Base-by-base conservation (phyloP, 2,329 filamentous ascomycete genomes). In the Fusarium redolens region DNA sequence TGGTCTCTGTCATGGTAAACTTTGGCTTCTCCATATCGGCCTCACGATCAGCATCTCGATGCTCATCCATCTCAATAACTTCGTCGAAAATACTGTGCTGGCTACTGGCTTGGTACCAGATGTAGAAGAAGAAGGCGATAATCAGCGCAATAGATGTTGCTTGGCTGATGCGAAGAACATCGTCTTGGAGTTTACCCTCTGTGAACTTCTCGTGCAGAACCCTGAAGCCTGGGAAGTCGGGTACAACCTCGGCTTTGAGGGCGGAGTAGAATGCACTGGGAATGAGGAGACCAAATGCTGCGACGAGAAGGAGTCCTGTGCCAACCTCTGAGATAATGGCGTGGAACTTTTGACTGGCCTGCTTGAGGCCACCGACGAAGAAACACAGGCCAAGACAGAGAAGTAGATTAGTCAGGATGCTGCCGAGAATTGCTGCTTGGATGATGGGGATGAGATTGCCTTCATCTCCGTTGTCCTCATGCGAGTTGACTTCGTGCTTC, bases 311-410 rank as follows among this genome's bases (percentile, higher is more conserved):
- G 35, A 93, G 78, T 2, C 90, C 90, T 33, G 87, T 91, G 28
- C 91, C 91, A 9, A 91, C 90, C 79, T 93, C 91, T 63, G 89
- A 90, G n/a, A 93, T 85, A 4, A 89, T 89, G 61, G 89, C 86
- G 71, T 92, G 88, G 79, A 93, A 92, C 38, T 84, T 84, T 72
- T 92, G 88, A 67, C 88, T 86, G 15, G 89, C 83, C 44, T 88
- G 86, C 52, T 85, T 85, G 18, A 92, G 76, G 9, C 91, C 91
- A 31, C 92, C 91, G 18, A 89, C 85, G 60, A 92, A 87, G 81
- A 93, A 93, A 78, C 91, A 93, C 35, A 89, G 79, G 0, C 91
- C 91, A 33, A 93, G 81, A 70, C 91, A 93, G 3, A 93, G 86
- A 14, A 93, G 81, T 35, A 92, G 79, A 51, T 93, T 93, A 17